A percentile compares a stretch with the other conserved stretches of the same genome.
Conservation (phyloP, 176 grass and related monocot species). For the Puccinellia tenuiflora region DNA sequence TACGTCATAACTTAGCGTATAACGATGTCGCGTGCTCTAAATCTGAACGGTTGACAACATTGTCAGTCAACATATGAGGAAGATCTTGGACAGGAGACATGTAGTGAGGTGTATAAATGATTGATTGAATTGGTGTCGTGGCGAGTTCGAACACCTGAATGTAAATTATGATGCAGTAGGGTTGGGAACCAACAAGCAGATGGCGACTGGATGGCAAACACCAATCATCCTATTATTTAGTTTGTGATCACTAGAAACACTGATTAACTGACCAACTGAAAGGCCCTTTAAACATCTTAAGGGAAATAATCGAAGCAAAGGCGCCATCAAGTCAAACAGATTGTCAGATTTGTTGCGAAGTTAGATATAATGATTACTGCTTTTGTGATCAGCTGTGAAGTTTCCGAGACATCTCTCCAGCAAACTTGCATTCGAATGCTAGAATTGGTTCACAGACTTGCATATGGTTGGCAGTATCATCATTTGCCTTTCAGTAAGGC, state of each 20-base stretch:
- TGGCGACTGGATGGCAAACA: background rate
- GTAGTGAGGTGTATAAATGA: background rate
- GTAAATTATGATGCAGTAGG: background rate
- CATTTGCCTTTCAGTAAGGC: background rate
- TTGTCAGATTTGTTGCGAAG: background rate
- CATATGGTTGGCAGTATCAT: background rate
- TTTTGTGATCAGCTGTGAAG: background rate
- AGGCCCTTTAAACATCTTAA: background rate
- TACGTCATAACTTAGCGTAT: background rate
- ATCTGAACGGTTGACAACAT: background rate
- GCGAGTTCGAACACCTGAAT: background rate
- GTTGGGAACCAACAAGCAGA: slow-evolving; percentile 12
- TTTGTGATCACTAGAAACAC: background rate
- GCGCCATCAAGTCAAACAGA: background rate
- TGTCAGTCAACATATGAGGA: background rate
- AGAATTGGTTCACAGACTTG: slow-evolving; percentile 6
- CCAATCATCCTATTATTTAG: background rate
- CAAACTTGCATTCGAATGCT: slow-evolving; percentile 16
- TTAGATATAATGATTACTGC: background rate
- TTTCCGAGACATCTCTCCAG: background rate
- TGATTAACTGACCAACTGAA: background rate
- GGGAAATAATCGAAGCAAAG: slow-evolving; percentile 25
- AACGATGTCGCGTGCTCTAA: background rate
- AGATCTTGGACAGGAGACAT: background rate
- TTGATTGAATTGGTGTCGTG: background rate